Evolutionary conservation across 2,329 filamentous ascomycete species (phyloP), one percentile per base, ranked within the genome.

Genomic region (Neopestalotiopsis rosae): DNA sequence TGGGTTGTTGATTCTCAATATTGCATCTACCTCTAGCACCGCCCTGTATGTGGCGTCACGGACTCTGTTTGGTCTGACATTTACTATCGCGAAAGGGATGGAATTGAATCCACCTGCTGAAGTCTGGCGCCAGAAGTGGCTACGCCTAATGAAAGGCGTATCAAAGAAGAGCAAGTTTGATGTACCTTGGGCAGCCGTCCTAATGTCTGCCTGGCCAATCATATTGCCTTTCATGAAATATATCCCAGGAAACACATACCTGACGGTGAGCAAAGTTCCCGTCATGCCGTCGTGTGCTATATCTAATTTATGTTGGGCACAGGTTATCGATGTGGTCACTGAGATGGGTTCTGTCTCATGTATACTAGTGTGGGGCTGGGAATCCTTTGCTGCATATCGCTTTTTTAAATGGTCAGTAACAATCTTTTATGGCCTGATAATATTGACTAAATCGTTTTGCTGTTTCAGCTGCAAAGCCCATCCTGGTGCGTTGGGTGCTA

Each of bases 321-420:
- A 62, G 59, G 59, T 28, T 4, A 62, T 62, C 3, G 59, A 62
- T n/a, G 59, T 62, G 3, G 30, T 62, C 32, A 28, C 38, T 20
- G 59, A 62, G 28, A 62, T 62, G 59, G 59, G 59, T 13, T 62
- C 59, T 34, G 59, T 62, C 4, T 62, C 28, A 7, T 62, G 59
- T 28, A 62, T 62, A 3, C 9, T 62, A 17, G 59, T 62, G 7
- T 62, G 59, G 59, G 59, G 24, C n/a, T 40, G 24, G 9, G 28
- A 62, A 17, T 62, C 59, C 13, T 38, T 62, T 12, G 59, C 59
- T 13, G 59, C 59, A 12, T 62, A 30, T 38, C 59, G 59, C 3
- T 20, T 62, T 7, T 62, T 30, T 38, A 28, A 28, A 32, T 32
- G 24, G 59, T 62, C 12, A 62, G 59, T 38, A 13, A 38, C 28